Base-by-base conservation (phyloP, 192 early-diverging fungal species). In the Umbelopsis sp. region DNA sequence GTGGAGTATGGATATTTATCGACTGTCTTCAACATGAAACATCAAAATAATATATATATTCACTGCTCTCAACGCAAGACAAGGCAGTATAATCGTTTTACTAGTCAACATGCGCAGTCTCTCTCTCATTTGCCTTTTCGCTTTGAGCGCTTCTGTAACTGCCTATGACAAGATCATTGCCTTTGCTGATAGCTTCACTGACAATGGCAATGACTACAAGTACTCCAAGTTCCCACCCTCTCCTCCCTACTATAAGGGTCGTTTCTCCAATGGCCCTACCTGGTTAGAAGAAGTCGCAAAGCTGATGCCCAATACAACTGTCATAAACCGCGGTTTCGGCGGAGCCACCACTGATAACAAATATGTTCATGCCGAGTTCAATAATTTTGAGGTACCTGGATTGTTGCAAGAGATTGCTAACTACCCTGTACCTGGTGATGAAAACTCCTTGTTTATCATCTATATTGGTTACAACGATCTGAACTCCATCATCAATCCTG, bases 121-220 rank as follows among this genome's bases (percentile, higher is more conserved):
- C 21, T 22, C 50, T 6, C 21, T 52, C 9, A 4, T 23, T 52
- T 52, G 50, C 50, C 50, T 68, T 9, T 8, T 49, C n/a, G 48
- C 49, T 15, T 69, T 69, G 5, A 41, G 48, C 50, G 49, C 48
- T 20, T 69, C 48, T 15, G 67, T 69, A 8, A 21, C 49, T 37
- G 67, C 67, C 0, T 33, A 37, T 69, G 67, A 69, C 49, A 69
- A 50, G 6, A 69, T 69, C 11, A 69, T 69, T 44, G 67, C 67
- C 16, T 69, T 41, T 69, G 67, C 67, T 52, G 67, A 69, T 27
- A 69, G 67, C 22, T 41, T 69, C 21, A 69, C 67, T 44, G 67
- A 69, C 22, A 69, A 69, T 7, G 67, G 67, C 11, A 69, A 69
- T 15, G 67, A 51, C 6, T 69, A 51, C 48, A 52, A 35, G 10